A percentile compares a stretch with the other conserved stretches of the same genome.
Conservation (phyloP, 2,329 filamentous ascomycete species). For the Fusarium sp. region DNA sequence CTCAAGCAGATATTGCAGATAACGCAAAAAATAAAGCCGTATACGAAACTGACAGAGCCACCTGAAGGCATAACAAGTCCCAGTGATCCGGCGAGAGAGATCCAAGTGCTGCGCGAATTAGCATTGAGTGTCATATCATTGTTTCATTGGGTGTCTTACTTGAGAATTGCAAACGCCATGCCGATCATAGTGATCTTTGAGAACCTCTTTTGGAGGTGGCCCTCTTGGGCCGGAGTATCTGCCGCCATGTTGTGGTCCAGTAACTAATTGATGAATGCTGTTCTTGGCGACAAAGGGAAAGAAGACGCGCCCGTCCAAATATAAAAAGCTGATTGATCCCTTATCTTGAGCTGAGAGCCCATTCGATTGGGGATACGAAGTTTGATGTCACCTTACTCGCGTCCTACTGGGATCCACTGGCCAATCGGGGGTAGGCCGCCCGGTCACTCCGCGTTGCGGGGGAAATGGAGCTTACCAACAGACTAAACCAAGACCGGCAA, state of each 20-base stretch:
- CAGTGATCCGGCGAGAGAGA: constrained; percentile 56
- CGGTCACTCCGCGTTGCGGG: constrained; percentile 21
- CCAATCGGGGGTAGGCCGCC: constrained; percentile 18
- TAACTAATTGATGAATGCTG: neutral
- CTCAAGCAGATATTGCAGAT: constrained; percentile 35
- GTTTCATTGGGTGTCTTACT: constrained; percentile 41
- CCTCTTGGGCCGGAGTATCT: constrained; percentile 15
- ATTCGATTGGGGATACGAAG: neutral
- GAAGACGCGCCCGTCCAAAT: neutral
- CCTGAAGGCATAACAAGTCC: constrained; percentile 57
- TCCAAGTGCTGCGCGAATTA: constrained; percentile 43
- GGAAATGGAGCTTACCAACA: constrained; percentile 5
- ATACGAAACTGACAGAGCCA: constrained; percentile 55
- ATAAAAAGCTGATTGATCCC: neutral
- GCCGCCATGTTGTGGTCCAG: constrained; percentile 12
- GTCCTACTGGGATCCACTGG: neutral
- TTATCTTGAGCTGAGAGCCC: neutral
- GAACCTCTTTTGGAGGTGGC: constrained; percentile 39
- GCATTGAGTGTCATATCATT: neutral
- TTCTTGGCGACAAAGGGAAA: neutral
- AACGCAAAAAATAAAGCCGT: constrained; percentile 50
- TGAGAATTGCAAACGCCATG: constrained; percentile 59
- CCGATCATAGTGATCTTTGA: constrained; percentile 42
- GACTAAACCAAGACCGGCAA: constrained; percentile 24
- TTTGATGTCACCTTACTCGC: constrained; percentile 5